Conservation (phyloP, 1,284 basidiomycete genomes). For the Moesziomyces sp. region DNA sequence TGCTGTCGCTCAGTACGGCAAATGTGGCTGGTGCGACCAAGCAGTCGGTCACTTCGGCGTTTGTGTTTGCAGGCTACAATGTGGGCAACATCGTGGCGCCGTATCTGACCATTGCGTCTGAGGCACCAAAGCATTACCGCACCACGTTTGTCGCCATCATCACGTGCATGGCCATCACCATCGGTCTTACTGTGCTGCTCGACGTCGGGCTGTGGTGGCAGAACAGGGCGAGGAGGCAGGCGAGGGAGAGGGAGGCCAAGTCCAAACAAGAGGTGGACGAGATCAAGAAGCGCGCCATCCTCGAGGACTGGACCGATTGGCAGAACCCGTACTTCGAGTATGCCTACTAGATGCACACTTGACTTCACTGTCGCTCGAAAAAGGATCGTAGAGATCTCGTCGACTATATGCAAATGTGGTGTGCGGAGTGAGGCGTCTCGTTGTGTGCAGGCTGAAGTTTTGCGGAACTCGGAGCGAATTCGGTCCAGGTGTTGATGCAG, state of each 20-base stretch:
- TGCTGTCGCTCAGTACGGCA: slow-evolving; percentile 69
- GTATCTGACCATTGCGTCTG: slow-evolving; percentile 64
- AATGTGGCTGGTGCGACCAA: slow-evolving; percentile 71
- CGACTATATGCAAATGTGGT: background rate
- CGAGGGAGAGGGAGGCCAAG: slow-evolving; percentile 16
- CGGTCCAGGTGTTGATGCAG: background rate
- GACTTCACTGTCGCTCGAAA: background rate
- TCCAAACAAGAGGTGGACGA: slow-evolving; percentile 24
- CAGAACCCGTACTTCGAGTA: slow-evolving; percentile 50
- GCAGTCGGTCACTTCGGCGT: slow-evolving; percentile 68
- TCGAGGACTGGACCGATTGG: slow-evolving; percentile 47
- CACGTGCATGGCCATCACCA: slow-evolving; percentile 58
- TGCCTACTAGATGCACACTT: slow-evolving; percentile 9
- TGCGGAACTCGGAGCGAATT: background rate
- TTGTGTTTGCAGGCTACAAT: slow-evolving; percentile 70
- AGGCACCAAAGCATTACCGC: slow-evolving; percentile 69
- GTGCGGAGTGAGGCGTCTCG: too few relatives aligned
- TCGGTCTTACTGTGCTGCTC: slow-evolving; percentile 37
- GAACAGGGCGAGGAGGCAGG: slow-evolving; percentile 27
- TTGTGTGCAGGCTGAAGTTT: too few relatives aligned
- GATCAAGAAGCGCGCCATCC: slow-evolving; percentile 34
- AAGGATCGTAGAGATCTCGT: slow-evolving; percentile 13
- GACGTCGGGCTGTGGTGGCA: slow-evolving; percentile 36
- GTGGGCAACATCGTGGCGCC: slow-evolving; percentile 58
- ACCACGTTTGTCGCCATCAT: slow-evolving; percentile 71